These are phyloP conservation scores for Apophysomyces ossiformis DNA, from an alignment of 371 early-diverging fungal species.

Conservation along the genomic window DNA sequence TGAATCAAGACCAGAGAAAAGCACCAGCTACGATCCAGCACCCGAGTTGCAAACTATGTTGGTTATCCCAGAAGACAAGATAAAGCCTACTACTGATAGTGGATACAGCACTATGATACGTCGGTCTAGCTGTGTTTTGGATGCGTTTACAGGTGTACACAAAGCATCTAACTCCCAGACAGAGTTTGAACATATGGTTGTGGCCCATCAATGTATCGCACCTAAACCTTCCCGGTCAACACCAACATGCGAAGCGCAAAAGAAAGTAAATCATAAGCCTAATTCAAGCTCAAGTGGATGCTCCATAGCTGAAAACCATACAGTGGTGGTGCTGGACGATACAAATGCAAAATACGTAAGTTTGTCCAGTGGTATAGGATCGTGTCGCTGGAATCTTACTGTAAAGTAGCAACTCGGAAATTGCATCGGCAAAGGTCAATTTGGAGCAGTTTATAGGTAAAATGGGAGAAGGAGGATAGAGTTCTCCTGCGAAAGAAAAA, in stretches of 20 bases:
- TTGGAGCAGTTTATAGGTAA: conserved; percentile 78
- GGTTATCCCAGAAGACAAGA: background rate
- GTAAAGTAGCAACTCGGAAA: conserved; percentile 72
- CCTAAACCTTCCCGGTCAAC: conserved; percentile 18
- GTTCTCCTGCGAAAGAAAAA: conserved; percentile 25
- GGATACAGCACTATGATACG: conserved; percentile 29
- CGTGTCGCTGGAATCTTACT: background rate
- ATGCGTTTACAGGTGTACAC: background rate
- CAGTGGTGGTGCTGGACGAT: background rate
- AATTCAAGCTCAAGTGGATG: background rate
- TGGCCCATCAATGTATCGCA: background rate
- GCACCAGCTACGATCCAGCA: background rate
- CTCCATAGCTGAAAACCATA: background rate
- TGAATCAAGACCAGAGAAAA: background rate
- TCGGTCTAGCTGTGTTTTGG: conserved; percentile 10
- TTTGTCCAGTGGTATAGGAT: background rate
- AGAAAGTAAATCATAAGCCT: background rate
- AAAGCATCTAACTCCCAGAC: background rate
- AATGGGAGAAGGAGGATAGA: conserved; percentile 24
- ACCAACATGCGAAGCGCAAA: conserved; percentile 1
- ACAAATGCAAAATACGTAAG: conserved; percentile 17
- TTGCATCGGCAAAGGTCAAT: conserved; percentile 89
- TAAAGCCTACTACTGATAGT: conserved; percentile 24
- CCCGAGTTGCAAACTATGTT: background rate
- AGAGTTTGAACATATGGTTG: conserved; percentile 1